Conservation (phyloP, 495 filamentous ascomycete genomes). For the Penicillium macrosclerotiorum region DNA sequence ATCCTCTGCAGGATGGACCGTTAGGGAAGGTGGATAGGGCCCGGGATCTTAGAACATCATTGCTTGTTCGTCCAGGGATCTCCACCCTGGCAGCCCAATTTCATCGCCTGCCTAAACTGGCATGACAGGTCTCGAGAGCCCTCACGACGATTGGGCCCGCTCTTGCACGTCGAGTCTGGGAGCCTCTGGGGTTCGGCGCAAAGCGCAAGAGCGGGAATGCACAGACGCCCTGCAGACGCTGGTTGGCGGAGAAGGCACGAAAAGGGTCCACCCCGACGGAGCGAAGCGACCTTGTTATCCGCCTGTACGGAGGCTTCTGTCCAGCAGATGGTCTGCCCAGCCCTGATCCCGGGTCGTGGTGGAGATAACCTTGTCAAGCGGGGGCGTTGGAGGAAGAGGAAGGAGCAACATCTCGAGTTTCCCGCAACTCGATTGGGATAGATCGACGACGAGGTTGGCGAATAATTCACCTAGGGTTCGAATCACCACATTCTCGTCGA, state of each 20-base stretch:
- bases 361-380: conserved; percentile 10
- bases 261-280: conserved; percentile 12
- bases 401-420: too few relatives aligned
- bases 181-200: conserved; percentile 15
- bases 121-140: conserved; percentile 16
- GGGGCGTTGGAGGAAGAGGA: neutral
- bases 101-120: conserved; percentile 28
- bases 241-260: conserved; percentile 5
- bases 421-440: too few relatives aligned
- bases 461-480: too few relatives aligned
- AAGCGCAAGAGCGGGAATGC: neutral
- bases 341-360: neutral
- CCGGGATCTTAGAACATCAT: conserved; percentile 17
- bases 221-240: conserved; percentile 9
- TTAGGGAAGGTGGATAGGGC: conserved; percentile 31
- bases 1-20: conserved; percentile 26
- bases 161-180: conserved; percentile 9
- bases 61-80: conserved; percentile 19
- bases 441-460: too few relatives aligned
- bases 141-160: conserved; percentile 13
- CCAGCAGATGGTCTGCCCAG: neutral
- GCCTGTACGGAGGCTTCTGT: conserved; percentile 7
- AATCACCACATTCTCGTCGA: too few relatives aligned
- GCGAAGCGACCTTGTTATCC: conserved; percentile 12
- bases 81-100: conserved; percentile 17